These are phyloP conservation scores for Scheffersomyces amazonensis DNA, from an alignment of 805 yeast species.

Conservation along the genomic window DNA sequence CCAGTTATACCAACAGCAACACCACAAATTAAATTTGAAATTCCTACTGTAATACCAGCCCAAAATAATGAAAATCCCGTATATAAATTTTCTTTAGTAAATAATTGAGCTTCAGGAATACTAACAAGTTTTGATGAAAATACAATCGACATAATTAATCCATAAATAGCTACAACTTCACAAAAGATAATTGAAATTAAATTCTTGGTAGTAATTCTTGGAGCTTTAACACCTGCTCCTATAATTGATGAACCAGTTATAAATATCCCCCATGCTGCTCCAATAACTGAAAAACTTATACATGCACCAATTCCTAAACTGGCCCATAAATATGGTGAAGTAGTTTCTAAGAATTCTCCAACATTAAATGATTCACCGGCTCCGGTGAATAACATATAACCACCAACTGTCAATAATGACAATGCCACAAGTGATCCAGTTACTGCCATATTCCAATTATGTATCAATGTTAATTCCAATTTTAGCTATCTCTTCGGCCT, in stretches of 20 bases:
- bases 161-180: constrained; percentile 98
- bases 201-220: constrained; percentile 95
- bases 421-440: constrained; percentile 22
- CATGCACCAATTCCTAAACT: constrained; percentile 83
- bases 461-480: not conserved
- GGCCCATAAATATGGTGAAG: constrained; percentile 98
- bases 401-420: constrained; percentile 40
- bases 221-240: constrained; percentile 98
- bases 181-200: constrained; percentile 95
- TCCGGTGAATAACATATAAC: constrained; percentile 79
- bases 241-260: constrained; percentile 90
- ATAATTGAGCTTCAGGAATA: constrained; percentile 61
- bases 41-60: constrained; percentile 97
- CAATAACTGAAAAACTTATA: constrained; percentile 91
- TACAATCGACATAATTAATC: constrained; percentile 95
- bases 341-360: constrained; percentile 78
- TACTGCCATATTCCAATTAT: not conserved
- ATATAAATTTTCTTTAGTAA: constrained; percentile 80
- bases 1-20: constrained; percentile 97
- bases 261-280: constrained; percentile 99
- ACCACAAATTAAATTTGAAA: constrained; percentile 93
- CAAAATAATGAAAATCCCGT: constrained; percentile 95
- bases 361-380: constrained; percentile 90
- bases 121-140: constrained; percentile 83
- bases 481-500: no score